Percentiles rank a stretch among this genome's conserved stretches.
These are phyloP conservation scores for Akanthomyces dipterigenus DNA, from an alignment of 2,329 filamentous ascomycete genomes.

Conservation along the genomic window DNA sequence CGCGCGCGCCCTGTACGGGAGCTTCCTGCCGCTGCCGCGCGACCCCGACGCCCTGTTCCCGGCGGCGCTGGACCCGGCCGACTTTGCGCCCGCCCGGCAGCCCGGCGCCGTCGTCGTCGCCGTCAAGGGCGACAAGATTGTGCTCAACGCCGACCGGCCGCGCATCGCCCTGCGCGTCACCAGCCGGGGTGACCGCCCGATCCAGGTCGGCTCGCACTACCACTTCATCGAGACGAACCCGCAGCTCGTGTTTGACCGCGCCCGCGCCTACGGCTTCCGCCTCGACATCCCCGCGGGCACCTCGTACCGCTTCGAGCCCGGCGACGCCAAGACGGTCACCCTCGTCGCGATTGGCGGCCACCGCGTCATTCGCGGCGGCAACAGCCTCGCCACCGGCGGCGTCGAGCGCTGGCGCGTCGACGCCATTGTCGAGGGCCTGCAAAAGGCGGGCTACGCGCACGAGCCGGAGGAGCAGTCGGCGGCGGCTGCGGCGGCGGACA, in stretches of 20 bases:
- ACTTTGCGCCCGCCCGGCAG: slow-evolving; percentile 60
- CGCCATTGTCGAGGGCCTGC: slow-evolving; percentile 61
- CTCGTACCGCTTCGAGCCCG: slow-evolving; percentile 88
- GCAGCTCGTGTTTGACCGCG: slow-evolving; percentile 79
- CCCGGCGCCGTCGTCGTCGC: slow-evolving; percentile 77
- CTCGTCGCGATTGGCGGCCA: slow-evolving; percentile 83
- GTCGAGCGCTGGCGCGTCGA: slow-evolving; percentile 59
- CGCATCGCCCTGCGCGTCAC: slow-evolving; percentile 74
- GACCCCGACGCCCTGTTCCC: slow-evolving; percentile 54
- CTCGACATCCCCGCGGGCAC: slow-evolving; percentile 89
- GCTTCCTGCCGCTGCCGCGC: slow-evolving; percentile 75
- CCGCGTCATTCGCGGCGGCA: slow-evolving; percentile 77
- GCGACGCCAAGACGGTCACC: slow-evolving; percentile 83
- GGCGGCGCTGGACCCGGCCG: slow-evolving; percentile 48
- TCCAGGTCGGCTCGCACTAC: slow-evolving; percentile 78
- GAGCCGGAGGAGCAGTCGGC: slow-evolving; percentile 54
- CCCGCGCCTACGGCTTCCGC: slow-evolving; percentile 73
- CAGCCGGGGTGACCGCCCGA: slow-evolving; percentile 80
- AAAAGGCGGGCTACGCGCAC: slow-evolving; percentile 72
- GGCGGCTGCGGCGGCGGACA: slow-evolving; percentile 74
- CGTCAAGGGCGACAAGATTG: slow-evolving; percentile 58
- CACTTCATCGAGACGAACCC: slow-evolving; percentile 96
- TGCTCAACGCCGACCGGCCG: slow-evolving; percentile 66
- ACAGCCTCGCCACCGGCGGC: slow-evolving; percentile 65
- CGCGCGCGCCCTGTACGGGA: slow-evolving; percentile 81